Conservation (phyloP, 2,329 filamentous ascomycete species). For the Trichoderma sp. region DNA sequence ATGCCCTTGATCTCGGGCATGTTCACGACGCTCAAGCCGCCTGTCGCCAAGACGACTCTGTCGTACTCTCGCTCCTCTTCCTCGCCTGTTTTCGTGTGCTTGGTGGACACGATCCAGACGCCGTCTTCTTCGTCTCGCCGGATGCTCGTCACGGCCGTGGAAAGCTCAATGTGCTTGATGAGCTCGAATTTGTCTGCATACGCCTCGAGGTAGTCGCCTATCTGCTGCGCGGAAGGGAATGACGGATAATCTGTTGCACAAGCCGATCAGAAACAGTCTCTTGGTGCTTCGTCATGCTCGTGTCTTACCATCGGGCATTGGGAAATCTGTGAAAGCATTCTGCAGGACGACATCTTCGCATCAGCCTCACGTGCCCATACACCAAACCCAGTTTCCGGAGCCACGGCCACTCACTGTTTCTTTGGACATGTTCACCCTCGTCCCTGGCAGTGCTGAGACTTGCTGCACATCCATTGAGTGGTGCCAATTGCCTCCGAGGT, state of each 20-base stretch:
- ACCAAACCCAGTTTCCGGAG: neutral
- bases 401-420: slow-evolving; percentile 26
- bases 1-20: slow-evolving; percentile 37
- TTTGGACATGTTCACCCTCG: slow-evolving; percentile 32
- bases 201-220: slow-evolving; percentile 33
- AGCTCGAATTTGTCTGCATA: slow-evolving; percentile 34
- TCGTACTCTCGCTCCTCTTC: slow-evolving; percentile 30
- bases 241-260: slow-evolving; percentile 22
- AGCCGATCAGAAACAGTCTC: neutral
- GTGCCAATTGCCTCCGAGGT: slow-evolving; percentile 43
- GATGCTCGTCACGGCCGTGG: slow-evolving; percentile 27
- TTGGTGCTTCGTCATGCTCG: neutral
- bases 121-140: slow-evolving; percentile 27
- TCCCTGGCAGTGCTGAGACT: slow-evolving; percentile 35
- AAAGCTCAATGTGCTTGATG: slow-evolving; percentile 28
- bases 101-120: slow-evolving; percentile 31
- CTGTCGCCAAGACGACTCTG: slow-evolving; percentile 37
- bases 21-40: slow-evolving; percentile 33
- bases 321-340: slow-evolving; percentile 35
- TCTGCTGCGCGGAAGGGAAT: slow-evolving; percentile 28
- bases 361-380: slow-evolving; percentile 8
- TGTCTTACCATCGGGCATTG: slow-evolving; percentile 30
- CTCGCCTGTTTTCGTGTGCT: slow-evolving; percentile 25
- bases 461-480: slow-evolving; percentile 34
- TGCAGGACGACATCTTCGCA: slow-evolving; percentile 6